Evolutionary conservation across 441 rosid species (phyloP).

Genomic region (Biscutella auriculata): DNA sequence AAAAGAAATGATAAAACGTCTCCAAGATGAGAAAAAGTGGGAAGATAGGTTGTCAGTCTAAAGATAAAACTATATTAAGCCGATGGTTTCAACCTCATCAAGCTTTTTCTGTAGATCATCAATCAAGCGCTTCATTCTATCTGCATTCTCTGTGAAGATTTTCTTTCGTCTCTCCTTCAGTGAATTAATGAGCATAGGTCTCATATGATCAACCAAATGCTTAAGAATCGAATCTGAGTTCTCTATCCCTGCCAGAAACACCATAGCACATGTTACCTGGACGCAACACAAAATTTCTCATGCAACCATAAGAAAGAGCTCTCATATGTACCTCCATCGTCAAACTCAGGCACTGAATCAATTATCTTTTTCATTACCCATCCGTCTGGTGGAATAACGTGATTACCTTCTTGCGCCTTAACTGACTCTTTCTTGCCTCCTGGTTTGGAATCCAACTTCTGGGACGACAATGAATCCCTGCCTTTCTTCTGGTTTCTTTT

Average conservation of each 20-base stretch:
- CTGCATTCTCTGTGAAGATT: conserved; percentile 73
- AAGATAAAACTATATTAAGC: conserved; percentile 14
- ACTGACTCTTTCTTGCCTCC: conserved; percentile 54
- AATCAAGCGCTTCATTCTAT: conserved; percentile 59
- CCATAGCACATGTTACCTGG: conserved; percentile 14
- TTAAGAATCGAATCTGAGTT: conserved; percentile 44
- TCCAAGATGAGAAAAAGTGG: conserved; percentile 3
- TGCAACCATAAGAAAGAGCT: not conserved
- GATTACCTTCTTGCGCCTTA: conserved; percentile 47
- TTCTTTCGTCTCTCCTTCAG: conserved; percentile 80
- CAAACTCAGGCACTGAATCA: conserved; percentile 58
- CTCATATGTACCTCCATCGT: conserved; percentile 56
- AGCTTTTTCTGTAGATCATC: conserved; percentile 81
- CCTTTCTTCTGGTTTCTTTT: conserved; percentile 81
- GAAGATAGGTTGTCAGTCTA: not conserved
- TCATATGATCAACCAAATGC: conserved; percentile 58
- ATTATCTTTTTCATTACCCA: conserved; percentile 69
- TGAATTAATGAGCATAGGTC: conserved; percentile 69
- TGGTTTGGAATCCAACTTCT: conserved; percentile 41
- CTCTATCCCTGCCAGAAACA: conserved; percentile 48
- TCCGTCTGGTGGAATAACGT: conserved; percentile 54
- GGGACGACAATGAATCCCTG: conserved; percentile 51
- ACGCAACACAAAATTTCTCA: not conserved
- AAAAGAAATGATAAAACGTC: no score
- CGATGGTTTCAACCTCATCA: conserved; percentile 59